phyloP scores from a whole-genome alignment of 2,329 filamentous ascomycete species.

The Polytolypa hystricis region DNA sequence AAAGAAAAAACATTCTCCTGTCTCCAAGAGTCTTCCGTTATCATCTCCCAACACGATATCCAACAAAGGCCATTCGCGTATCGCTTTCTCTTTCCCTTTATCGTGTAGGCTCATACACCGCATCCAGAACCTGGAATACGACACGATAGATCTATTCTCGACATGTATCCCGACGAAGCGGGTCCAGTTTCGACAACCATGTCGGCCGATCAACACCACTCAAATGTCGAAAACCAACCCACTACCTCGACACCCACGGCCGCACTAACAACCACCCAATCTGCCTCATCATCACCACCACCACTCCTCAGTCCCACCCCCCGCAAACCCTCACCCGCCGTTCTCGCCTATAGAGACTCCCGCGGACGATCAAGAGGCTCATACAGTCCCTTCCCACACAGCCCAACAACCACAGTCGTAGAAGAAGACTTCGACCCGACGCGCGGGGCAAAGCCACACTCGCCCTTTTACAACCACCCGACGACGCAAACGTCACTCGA shows the following conservation, averaged over 20 bases:
- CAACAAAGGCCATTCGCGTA: no score
- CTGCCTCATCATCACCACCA: not conserved
- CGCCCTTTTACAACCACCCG: conserved; percentile 35
- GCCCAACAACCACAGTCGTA: conserved; percentile 2
- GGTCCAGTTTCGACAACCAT: no score
- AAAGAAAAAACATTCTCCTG: no score
- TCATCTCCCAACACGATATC: no score
- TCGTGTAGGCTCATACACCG: no score
- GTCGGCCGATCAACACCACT: not conserved
- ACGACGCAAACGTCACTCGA: conserved; percentile 22
- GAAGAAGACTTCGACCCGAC: conserved; percentile 30
- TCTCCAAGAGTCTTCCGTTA: no score
- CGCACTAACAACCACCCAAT: not conserved
- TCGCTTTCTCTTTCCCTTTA: no score
- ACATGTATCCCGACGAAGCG: no score
- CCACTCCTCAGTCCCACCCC: not conserved
- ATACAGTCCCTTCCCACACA: not conserved
- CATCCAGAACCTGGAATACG: no score
- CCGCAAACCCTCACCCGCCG: not conserved
- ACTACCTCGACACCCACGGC: not conserved
- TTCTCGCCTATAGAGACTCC: not conserved
- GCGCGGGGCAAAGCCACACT: conserved; percentile 30
- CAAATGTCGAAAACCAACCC: not conserved
- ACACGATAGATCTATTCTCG: no score
- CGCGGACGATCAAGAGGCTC: not conserved